Conservation (phyloP, 2,329 filamentous ascomycete species). For the Fusarium anthophilum region DNA sequence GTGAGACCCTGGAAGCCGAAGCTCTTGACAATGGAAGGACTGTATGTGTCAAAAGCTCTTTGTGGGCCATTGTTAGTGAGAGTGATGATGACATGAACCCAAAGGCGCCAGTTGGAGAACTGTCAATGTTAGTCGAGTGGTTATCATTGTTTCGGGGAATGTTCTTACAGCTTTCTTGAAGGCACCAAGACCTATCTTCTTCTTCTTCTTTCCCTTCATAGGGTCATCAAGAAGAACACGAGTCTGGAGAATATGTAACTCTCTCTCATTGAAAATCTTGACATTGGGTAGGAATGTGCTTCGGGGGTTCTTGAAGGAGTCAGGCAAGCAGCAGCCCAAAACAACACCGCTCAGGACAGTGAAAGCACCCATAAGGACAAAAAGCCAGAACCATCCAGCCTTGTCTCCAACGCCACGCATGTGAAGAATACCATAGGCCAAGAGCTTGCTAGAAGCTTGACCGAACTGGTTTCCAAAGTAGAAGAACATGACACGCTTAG, state of each 20-base stretch:
- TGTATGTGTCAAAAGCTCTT: slow-evolving; percentile 60
- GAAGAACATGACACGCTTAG: slow-evolving; percentile 63
- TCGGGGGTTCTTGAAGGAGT: slow-evolving; percentile 55
- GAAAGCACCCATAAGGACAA: slow-evolving; percentile 62
- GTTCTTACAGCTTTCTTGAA: slow-evolving; percentile 55
- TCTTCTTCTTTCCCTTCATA: slow-evolving; percentile 59
- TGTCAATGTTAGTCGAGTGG: slow-evolving; percentile 23
- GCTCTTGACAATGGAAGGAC: slow-evolving; percentile 61
- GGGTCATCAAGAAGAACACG: slow-evolving; percentile 56
- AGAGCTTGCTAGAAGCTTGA: slow-evolving; percentile 48
- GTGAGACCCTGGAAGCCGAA: slow-evolving; percentile 60
- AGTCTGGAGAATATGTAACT: slow-evolving; percentile 53
- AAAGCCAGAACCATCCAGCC: slow-evolving; percentile 67
- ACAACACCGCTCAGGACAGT: slow-evolving; percentile 57
- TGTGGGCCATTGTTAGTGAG: slow-evolving; percentile 59
- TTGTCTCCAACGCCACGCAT: slow-evolving; percentile 58
- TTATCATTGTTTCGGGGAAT: background rate
- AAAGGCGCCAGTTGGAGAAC: slow-evolving; percentile 62
- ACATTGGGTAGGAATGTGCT: slow-evolving; percentile 52
- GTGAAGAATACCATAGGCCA: slow-evolving; percentile 59
- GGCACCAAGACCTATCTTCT: slow-evolving; percentile 53
- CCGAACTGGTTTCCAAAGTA: slow-evolving; percentile 66
- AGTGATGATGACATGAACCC: slow-evolving; percentile 62
- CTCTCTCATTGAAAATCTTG: slow-evolving; percentile 50
- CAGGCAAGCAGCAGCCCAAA: slow-evolving; percentile 55